phyloP scores from a whole-genome alignment of 768 basidiomycete genomes.

The Russula ochroleuca region DNA sequence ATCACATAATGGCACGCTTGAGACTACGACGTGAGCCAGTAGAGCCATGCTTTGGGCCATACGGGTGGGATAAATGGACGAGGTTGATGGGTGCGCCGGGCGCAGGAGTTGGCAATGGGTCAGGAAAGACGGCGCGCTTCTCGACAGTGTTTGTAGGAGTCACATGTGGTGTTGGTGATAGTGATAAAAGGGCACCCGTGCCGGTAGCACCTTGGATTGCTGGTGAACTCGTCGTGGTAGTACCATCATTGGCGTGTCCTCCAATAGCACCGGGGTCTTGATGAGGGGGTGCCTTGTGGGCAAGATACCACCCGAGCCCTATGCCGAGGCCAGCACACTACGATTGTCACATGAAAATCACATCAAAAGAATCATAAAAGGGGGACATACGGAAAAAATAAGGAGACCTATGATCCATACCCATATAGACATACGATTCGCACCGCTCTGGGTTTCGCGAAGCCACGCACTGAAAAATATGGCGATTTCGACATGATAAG shows the following conservation, averaged over 20 bases:
- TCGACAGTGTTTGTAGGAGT: constrained; percentile 60
- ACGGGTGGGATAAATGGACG: constrained; percentile 16
- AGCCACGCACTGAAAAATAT: constrained; percentile 55
- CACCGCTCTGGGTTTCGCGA: constrained; percentile 52
- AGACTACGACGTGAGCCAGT: not conserved
- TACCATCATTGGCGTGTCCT: constrained; percentile 49
- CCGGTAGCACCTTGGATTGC: not conserved
- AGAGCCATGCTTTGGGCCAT: not conserved
- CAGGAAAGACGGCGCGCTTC: constrained; percentile 34
- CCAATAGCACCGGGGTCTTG: constrained; percentile 59
- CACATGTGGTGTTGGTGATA: constrained; percentile 39
- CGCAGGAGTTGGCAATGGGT: constrained; percentile 27
- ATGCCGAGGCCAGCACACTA: constrained; percentile 53
- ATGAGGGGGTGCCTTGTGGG: constrained; percentile 48
- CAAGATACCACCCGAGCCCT: constrained; percentile 55
- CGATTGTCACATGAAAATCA: not conserved
- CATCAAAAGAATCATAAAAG: not conserved
- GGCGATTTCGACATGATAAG: not conserved
- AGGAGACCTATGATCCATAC: constrained; percentile 65
- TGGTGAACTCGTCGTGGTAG: constrained; percentile 19
- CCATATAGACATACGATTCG: constrained; percentile 54
- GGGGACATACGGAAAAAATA: constrained; percentile 48
- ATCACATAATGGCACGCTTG: constrained; percentile 19
- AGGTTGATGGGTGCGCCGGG: constrained; percentile 17
- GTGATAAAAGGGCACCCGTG: constrained; percentile 20